phyloP scores from a whole-genome alignment of 208 protist genomes.

The Leishmania gerbilli region DNA sequence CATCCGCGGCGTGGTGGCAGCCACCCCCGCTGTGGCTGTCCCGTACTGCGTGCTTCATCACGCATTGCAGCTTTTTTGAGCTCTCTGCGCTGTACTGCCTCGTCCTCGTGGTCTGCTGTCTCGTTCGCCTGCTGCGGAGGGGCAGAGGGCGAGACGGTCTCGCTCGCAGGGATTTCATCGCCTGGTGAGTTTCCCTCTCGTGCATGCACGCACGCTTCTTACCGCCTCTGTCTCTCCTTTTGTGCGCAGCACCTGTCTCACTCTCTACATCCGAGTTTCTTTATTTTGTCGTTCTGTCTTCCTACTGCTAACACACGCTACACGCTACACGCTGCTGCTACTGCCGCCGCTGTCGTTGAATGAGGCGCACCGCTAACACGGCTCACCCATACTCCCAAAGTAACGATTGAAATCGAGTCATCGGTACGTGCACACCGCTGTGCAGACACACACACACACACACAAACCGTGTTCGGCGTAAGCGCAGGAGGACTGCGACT shows the following conservation, averaged over 20 bases:
- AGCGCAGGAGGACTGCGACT: background rate
- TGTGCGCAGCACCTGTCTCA: no score
- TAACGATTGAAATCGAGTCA: background rate
- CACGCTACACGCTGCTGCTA: background rate
- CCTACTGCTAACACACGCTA: background rate
- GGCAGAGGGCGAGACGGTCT: background rate
- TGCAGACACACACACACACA: background rate
- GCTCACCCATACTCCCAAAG: background rate
- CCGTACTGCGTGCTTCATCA: constrained; percentile 10
- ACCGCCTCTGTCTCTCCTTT: background rate
- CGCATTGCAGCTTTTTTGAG: constrained; percentile 13
- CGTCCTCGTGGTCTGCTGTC: background rate
- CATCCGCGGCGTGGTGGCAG: constrained; percentile 21
- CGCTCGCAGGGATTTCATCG: background rate
- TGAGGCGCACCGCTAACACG: background rate
- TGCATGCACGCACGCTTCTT: background rate
- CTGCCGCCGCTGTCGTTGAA: background rate
- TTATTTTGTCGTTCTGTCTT: background rate
- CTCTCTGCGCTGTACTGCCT: constrained; percentile 3
- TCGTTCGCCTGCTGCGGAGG: constrained; percentile 8
- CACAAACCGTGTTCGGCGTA: background rate
- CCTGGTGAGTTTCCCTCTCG: background rate
- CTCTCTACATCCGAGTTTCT: background rate
- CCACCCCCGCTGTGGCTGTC: constrained; percentile 8
- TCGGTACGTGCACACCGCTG: background rate